These are phyloP conservation scores for Taphrina sp. DNA, from an alignment of 1,139 yeast species.

Conservation along the genomic window DNA sequence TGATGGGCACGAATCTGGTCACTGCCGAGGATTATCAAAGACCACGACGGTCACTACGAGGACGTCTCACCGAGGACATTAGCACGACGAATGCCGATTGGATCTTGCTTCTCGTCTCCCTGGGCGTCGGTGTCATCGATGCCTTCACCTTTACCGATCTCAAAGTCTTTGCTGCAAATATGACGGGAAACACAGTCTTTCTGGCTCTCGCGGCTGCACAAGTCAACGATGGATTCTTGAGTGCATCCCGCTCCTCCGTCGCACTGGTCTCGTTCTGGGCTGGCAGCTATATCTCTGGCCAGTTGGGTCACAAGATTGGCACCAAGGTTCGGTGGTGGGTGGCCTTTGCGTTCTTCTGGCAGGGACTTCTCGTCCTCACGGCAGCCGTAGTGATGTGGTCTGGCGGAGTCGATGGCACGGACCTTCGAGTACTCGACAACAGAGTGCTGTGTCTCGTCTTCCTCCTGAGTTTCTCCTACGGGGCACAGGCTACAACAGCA, in stretches of 20 bases:
- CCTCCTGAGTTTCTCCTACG: conserved; percentile 16
- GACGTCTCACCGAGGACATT: conserved; percentile 14
- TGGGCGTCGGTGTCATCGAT: conserved; percentile 14
- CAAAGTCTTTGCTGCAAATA: conserved; percentile 19
- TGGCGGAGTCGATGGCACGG: neutral
- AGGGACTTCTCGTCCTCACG: conserved; percentile 11
- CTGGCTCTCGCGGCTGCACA: conserved; percentile 21
- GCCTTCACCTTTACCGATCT: conserved; percentile 13
- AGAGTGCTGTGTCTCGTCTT: conserved; percentile 4
- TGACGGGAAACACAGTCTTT: conserved; percentile 23
- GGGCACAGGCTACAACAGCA: conserved; percentile 20
- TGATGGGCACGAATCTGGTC: too few species aligned
- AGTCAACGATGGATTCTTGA: conserved; percentile 4
- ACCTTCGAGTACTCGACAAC: neutral
- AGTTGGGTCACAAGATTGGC: conserved; percentile 10
- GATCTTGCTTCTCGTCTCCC: conserved; percentile 6
- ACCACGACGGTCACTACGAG: neutral
- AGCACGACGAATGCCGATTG: conserved; percentile 14
- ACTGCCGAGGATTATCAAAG: too few species aligned
- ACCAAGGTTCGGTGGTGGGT: conserved; percentile 8
- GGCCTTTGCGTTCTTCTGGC: conserved; percentile 11
- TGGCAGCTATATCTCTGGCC: conserved; percentile 12
- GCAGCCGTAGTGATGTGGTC: conserved; percentile 16
- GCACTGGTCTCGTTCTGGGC: conserved; percentile 16
- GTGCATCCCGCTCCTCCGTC: conserved; percentile 11